These are phyloP conservation scores for Ophiostoma piceae DNA, from an alignment of 2,329 filamentous ascomycete genomes.

Conservation along the genomic window DNA sequence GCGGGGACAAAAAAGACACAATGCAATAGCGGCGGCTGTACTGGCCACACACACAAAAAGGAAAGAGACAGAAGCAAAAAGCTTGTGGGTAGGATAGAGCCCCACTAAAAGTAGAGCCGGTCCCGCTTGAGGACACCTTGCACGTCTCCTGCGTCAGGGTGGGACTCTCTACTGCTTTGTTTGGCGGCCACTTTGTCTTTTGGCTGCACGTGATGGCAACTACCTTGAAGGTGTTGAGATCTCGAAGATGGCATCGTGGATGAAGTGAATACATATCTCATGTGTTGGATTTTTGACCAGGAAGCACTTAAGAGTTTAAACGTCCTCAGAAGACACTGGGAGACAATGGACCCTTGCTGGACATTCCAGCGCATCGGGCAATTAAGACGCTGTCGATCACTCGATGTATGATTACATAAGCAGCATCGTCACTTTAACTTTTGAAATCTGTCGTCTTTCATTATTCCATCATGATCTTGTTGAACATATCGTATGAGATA, in stretches of 20 bases:
- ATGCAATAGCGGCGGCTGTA: background rate
- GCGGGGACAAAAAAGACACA: slow-evolving; percentile 14
- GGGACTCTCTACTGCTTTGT: background rate
- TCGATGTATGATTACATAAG: too few species aligned
- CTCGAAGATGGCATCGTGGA: too few species aligned
- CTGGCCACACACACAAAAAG: slow-evolving; percentile 14
- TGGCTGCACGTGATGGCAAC: background rate
- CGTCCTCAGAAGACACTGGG: background rate
- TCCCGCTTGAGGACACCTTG: slow-evolving; percentile 29
- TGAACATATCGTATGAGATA: background rate
- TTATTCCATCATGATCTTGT: too few species aligned
- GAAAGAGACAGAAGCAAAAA: background rate
- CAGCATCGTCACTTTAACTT: too few species aligned
- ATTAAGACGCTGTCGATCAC: too few species aligned
- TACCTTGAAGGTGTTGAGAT: too few species aligned
- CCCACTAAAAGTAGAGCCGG: slow-evolving; percentile 24
- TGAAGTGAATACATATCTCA: too few species aligned
- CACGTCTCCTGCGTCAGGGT: slow-evolving; percentile 20
- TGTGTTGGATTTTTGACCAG: background rate
- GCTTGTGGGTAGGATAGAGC: slow-evolving; percentile 10
- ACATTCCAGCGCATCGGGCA: too few species aligned
- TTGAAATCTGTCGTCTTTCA: too few species aligned
- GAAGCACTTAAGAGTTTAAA: too few species aligned
- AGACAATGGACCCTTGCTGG: background rate
- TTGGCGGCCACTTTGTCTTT: background rate